Percentiles rank a stretch among this genome's conserved stretches.
Conservation (phyloP, 73 alveolate genomes). For the Paramecium tetraurelia region DNA sequence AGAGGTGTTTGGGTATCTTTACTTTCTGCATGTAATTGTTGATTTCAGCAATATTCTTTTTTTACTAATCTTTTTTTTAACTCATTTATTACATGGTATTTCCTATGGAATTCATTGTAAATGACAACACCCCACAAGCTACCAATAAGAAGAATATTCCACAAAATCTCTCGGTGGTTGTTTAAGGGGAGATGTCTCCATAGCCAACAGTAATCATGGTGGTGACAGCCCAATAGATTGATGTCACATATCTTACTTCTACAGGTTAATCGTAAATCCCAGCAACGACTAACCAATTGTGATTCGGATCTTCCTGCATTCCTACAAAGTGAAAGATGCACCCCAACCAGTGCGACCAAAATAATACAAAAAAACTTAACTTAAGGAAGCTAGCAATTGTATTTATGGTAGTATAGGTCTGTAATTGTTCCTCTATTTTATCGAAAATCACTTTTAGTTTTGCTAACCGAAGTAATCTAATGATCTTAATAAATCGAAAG, state of each 20-base stretch:
- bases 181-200: slow-evolving; percentile 76
- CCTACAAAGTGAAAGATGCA: slow-evolving; percentile 37
- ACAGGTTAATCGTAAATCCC: slow-evolving; percentile 1
- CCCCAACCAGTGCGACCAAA: slow-evolving; percentile 50
- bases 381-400: slow-evolving; percentile 30
- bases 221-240: slow-evolving; percentile 78
- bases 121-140: slow-evolving; percentile 73
- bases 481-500: slow-evolving; percentile 9
- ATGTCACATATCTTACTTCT: slow-evolving; percentile 62
- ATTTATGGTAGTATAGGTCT: background rate
- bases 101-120: slow-evolving; percentile 68
- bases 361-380: slow-evolving; percentile 32
- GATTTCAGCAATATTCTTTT: slow-evolving; percentile 57
- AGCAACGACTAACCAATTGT: background rate
- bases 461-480: slow-evolving; percentile 13
- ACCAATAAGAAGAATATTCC: slow-evolving; percentile 64
- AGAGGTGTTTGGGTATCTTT: slow-evolving; percentile 55
- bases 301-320: background rate
- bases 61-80: slow-evolving; percentile 32
- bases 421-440: slow-evolving; percentile 6
- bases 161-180: slow-evolving; percentile 67
- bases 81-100: slow-evolving; percentile 48
- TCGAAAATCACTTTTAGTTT: slow-evolving; percentile 6
- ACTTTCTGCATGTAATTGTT: slow-evolving; percentile 59
- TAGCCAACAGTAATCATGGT: slow-evolving; percentile 84